phyloP scores from a whole-genome alignment of 768 basidiomycete species.

The Lactarius sp. region DNA sequence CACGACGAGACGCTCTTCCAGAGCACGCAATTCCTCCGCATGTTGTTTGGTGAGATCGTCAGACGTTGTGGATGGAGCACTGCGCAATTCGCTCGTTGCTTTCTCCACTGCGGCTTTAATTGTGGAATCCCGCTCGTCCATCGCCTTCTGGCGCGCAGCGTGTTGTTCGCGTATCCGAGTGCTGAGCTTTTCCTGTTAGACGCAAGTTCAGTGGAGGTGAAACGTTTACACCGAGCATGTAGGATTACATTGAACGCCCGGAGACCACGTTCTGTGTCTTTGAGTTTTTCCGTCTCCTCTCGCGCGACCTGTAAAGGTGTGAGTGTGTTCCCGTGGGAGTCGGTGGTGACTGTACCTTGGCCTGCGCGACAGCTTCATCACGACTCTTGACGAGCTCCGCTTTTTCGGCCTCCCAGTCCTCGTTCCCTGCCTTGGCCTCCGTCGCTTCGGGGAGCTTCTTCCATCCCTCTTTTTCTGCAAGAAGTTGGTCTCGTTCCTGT shows the following conservation, averaged over 20 bases:
- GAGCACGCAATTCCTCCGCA: constrained; percentile 50
- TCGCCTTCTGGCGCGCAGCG: constrained; percentile 47
- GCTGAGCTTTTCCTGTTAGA: constrained; percentile 46
- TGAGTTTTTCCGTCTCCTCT: constrained; percentile 28
- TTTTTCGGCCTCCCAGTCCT: constrained; percentile 57
- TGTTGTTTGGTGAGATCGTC: constrained; percentile 50
- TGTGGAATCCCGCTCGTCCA: constrained; percentile 44
- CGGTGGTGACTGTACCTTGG: constrained; percentile 44
- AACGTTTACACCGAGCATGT: background rate
- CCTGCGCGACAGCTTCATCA: constrained; percentile 53
- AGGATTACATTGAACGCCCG: constrained; percentile 26
- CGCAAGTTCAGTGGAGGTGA: constrained; percentile 1
- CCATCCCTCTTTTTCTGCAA: constrained; percentile 54
- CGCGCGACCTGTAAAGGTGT: constrained; percentile 22
- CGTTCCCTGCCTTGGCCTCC: constrained; percentile 30
- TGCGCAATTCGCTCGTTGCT: constrained; percentile 41
- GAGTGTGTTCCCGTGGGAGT: background rate
- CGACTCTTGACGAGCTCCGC: constrained; percentile 50
- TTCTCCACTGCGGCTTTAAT: constrained; percentile 57
- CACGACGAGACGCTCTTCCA: no score
- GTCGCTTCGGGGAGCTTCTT: constrained; percentile 27
- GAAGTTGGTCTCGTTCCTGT: constrained; percentile 56
- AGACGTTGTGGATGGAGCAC: constrained; percentile 27
- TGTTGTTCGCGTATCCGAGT: constrained; percentile 46
- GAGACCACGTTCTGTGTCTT: constrained; percentile 27